These are phyloP conservation scores for Lunasporangiospora selenospora DNA, from an alignment of 192 early-diverging fungal species.

Conservation along the genomic window DNA sequence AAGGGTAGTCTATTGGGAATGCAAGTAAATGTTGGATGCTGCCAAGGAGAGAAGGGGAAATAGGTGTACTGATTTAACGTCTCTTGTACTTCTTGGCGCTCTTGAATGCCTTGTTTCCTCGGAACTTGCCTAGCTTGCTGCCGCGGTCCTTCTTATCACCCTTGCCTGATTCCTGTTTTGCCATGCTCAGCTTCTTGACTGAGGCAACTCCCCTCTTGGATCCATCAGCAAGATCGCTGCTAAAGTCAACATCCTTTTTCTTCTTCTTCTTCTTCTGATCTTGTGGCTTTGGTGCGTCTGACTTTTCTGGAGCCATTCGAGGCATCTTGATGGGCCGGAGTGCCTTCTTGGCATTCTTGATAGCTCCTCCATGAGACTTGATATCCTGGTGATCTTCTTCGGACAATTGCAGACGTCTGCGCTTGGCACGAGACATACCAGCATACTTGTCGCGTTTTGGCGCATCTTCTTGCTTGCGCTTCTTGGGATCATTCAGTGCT, in stretches of 20 bases:
- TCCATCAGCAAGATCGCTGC: conserved; percentile 49
- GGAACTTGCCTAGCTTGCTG: conserved; percentile 39
- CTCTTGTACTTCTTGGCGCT: conserved; percentile 49
- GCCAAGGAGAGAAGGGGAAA: too few relatives aligned
- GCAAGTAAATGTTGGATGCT: too few relatives aligned
- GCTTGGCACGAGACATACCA: conserved; percentile 55
- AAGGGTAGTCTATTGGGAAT: too few relatives aligned
- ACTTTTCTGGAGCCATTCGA: conserved; percentile 22
- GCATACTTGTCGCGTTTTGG: conserved; percentile 54
- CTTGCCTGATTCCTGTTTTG: conserved; percentile 28
- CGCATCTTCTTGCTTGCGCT: conserved; percentile 50
- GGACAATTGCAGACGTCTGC: conserved; percentile 51
- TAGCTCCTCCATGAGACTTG: conserved; percentile 42
- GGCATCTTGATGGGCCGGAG: conserved; percentile 47
- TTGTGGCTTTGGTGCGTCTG: conserved; percentile 14
- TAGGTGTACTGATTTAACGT: too few relatives aligned
- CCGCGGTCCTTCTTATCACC: conserved; percentile 38
- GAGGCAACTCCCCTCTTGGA: conserved; percentile 48
- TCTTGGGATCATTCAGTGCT: conserved; percentile 31
- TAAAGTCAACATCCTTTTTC: conserved; percentile 50
- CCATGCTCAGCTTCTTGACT: conserved; percentile 45
- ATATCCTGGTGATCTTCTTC: conserved; percentile 56
- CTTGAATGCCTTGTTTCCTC: conserved; percentile 44
- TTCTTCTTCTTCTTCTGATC: conserved; percentile 46
- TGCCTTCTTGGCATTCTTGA: conserved; percentile 59